Conservation (phyloP, 192 early-diverging fungal species). For the Coemansia sp. region DNA sequence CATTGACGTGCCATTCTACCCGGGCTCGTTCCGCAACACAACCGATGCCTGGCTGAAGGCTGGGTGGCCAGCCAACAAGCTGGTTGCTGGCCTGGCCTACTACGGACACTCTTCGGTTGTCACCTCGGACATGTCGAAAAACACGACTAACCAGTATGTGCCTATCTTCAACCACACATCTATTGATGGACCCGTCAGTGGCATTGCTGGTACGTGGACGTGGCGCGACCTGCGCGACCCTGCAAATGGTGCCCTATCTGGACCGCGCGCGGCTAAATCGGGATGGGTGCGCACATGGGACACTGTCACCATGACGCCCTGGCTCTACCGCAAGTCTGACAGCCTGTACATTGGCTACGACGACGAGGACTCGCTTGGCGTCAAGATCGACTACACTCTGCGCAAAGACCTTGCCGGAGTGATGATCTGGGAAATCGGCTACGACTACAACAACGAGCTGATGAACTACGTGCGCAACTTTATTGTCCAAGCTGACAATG, state of each 20-base stretch:
- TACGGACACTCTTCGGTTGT: conserved; percentile 61
- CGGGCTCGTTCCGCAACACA: conserved; percentile 54
- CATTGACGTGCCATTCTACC: conserved; percentile 40
- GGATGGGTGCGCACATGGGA: conserved; percentile 73
- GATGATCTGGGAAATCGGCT: conserved; percentile 73
- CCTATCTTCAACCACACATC: conserved; percentile 51
- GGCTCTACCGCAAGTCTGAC: conserved; percentile 65
- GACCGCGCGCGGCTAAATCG: conserved; percentile 28
- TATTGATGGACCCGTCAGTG: conserved; percentile 58
- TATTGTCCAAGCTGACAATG: conserved; percentile 31
- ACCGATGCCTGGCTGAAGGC: conserved; percentile 59
- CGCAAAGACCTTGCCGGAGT: conserved; percentile 63
- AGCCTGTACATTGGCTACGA: conserved; percentile 71
- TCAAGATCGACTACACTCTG: conserved; percentile 65
- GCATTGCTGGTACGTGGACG: conserved; percentile 62
- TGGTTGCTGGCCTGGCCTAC: conserved; percentile 64
- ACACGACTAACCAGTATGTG: conserved; percentile 49
- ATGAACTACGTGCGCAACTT: conserved; percentile 52
- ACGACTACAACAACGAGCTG: conserved; percentile 67
- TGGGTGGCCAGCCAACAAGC: conserved; percentile 62
- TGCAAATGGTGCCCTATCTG: conserved; percentile 50
- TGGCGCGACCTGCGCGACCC: conserved; percentile 62
- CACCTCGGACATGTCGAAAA: conserved; percentile 32
- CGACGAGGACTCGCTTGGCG: conserved; percentile 61
- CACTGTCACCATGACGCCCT: conserved; percentile 63